Percentiles rank a stretch among this genome's conserved stretches.
phyloP scores from a whole-genome alignment of 169 alveolate species.

The Plasmodium knowlesi region DNA sequence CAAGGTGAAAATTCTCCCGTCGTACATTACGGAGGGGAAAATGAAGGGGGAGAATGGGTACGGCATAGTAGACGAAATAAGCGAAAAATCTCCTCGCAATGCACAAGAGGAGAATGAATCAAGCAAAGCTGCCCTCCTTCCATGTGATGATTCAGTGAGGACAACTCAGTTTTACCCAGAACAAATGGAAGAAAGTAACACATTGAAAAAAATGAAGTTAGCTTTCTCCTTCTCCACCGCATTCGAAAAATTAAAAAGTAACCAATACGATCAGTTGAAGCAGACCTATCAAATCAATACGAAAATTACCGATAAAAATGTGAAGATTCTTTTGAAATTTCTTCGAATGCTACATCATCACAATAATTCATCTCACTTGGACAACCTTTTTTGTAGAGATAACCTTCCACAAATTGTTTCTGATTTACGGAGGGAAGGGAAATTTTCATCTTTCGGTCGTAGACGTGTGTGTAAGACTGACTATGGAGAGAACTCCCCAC shows the following conservation, averaged over 20 bases:
- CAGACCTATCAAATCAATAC: slow-evolving; percentile 31
- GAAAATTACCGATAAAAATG: slow-evolving; percentile 33
- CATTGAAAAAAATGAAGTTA: not conserved
- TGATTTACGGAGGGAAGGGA: not conserved
- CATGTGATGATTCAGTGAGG: not conserved
- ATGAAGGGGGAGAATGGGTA: not conserved
- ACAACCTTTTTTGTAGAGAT: not conserved
- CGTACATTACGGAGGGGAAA: not conserved
- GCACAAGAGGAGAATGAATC: not conserved
- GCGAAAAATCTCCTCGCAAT: not conserved
- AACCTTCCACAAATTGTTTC: not conserved
- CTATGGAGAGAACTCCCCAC: not conserved
- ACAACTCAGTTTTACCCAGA: not conserved
- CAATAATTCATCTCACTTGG: not conserved
- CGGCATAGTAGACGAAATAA: not conserved
- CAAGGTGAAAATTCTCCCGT: slow-evolving; percentile 29
- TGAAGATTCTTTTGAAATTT: slow-evolving; percentile 18
- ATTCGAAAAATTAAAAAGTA: slow-evolving; percentile 11
- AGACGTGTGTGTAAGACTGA: not conserved
- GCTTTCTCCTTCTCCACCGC: slow-evolving; percentile 4
- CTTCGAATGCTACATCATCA: not conserved
- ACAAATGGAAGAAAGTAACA: not conserved
- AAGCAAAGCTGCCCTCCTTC: too few relatives aligned
- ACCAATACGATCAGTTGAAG: slow-evolving; percentile 1
- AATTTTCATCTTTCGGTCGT: not conserved